These are phyloP conservation scores for Monosporascus sp. DNA, from an alignment of 2,329 filamentous ascomycete species.

Conservation along the genomic window DNA sequence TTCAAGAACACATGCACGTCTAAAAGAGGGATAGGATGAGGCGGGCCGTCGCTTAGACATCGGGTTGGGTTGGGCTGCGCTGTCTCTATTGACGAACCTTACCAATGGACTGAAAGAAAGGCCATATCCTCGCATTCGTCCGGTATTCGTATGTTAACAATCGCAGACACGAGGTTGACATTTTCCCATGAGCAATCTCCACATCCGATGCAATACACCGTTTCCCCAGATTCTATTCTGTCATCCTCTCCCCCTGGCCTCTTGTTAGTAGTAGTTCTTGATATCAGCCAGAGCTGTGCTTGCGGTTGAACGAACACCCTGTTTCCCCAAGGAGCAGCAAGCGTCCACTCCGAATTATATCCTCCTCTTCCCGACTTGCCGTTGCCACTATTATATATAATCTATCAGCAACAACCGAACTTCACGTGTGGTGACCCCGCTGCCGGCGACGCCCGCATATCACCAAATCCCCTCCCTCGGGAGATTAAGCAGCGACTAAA, in stretches of 20 bases:
- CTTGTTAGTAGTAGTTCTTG: slow-evolving; percentile 1
- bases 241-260: slow-evolving; percentile 7
- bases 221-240: slow-evolving; percentile 11
- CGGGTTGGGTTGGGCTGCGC: slow-evolving; percentile 12
- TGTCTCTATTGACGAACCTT: slow-evolving; percentile 4
- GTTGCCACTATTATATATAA: slow-evolving; percentile 1
- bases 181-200: slow-evolving; percentile 18
- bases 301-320: no score
- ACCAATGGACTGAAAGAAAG: slow-evolving; percentile 4
- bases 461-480: slow-evolving; percentile 16
- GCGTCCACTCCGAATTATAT: slow-evolving; percentile 1
- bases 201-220: slow-evolving; percentile 20
- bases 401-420: no score
- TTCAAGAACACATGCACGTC: slow-evolving; percentile 20
- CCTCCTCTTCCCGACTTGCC: slow-evolving; percentile 13
- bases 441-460: slow-evolving; percentile 20
- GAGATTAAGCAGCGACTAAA: slow-evolving; percentile 8
- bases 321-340: not conserved
- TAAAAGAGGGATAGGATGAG: not conserved
- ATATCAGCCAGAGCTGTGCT: not conserved
- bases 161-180: slow-evolving; percentile 11
- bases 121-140: slow-evolving; percentile 18
- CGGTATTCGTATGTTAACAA: slow-evolving; percentile 7
- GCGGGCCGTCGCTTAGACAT: slow-evolving; percentile 4
- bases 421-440: slow-evolving; percentile 3